Base-by-base conservation (phyloP, 352 stramenopile species). In the Globisporangium solare region DNA sequence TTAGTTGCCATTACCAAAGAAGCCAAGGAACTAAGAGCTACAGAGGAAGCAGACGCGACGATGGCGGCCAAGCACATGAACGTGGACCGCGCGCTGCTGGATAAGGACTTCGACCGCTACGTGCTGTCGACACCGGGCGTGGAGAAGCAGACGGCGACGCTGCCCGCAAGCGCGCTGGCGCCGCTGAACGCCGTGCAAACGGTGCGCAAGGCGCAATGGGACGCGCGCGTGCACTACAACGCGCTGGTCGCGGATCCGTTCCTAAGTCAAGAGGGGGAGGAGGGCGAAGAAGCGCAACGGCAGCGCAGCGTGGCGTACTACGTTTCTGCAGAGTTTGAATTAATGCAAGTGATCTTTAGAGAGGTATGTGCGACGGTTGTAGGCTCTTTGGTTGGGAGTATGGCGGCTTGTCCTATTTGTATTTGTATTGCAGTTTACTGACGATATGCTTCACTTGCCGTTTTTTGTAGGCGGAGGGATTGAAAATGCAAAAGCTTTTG, bases 101-200 rank as follows among this genome's bases (percentile, higher is more conserved):
- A 92, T 66, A 79, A 83, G 52, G 67, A 88, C 55, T 94, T 94
- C 52, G 81, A 92, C 54, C 70, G 78, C 54, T 92, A 94, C 63
- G 78, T 82, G 52, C 65, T 94, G 42, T 71, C 70, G 27, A 52
- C 59, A 0, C 56, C 74, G 27, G 71, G 64, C 7, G 22, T 82
- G 39, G 47, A 65, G 3, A 74, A 73, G 50, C 59, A 58, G n/a
- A 48, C 67, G 3, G 53, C 47, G 17, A 35, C 60, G 15, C 61
- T 94, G 1, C 42, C 69, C 14, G 42, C 62, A 13, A 50, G 62
- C 3, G 67, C 61, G 37, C 66, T 94, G 8, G 58, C 57, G 41
- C 73, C 79, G 43, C 64, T 92, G 13, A 67, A 73, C 18, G 69
- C 71, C 6, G 51, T 54, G 2, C 67, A 76, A 24, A 86, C 66